phyloP scores from a whole-genome alignment of 495 filamentous ascomycete genomes.

The Penicillium macrosclerotiorum region DNA sequence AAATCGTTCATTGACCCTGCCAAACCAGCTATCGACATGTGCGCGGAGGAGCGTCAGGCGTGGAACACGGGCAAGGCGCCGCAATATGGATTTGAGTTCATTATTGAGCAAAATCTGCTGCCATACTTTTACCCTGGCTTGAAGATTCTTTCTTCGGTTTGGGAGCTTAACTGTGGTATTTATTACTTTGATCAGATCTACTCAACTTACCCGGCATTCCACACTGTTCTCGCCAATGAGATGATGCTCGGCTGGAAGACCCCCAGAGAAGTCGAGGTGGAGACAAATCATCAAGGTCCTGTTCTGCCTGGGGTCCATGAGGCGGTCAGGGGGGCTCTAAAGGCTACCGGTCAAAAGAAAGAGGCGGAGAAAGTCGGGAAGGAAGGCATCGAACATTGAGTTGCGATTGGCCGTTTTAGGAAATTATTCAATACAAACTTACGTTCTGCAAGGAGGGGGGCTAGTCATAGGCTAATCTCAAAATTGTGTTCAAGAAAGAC shows the following conservation, averaged over 20 bases:
- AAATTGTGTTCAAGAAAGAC: background rate
- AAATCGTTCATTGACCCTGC: slow-evolving; percentile 43
- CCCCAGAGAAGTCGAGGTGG: slow-evolving; percentile 26
- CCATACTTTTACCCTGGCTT: slow-evolving; percentile 64
- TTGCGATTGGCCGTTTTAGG: too few species aligned
- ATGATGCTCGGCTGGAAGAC: slow-evolving; percentile 65
- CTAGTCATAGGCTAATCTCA: too few species aligned
- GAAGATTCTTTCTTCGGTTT: slow-evolving; percentile 68
- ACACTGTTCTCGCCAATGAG: slow-evolving; percentile 67
- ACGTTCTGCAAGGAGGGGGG: too few species aligned
- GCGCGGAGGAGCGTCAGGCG: slow-evolving; percentile 35
- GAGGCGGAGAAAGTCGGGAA: slow-evolving; percentile 5
- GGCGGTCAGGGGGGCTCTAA: background rate
- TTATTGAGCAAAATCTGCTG: slow-evolving; percentile 66
- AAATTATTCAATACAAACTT: too few species aligned
- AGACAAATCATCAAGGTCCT: background rate
- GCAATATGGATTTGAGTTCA: slow-evolving; percentile 55
- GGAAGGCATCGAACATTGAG: background rate
- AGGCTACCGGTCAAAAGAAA: slow-evolving; percentile 6
- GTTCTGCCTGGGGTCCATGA: background rate
- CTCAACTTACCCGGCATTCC: slow-evolving; percentile 55
- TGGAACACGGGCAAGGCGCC: slow-evolving; percentile 23
- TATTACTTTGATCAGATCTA: slow-evolving; percentile 58
- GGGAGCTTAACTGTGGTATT: slow-evolving; percentile 60
- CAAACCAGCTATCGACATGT: slow-evolving; percentile 40